Evolutionary conservation across 2,329 filamentous ascomycete species (phyloP), one percentile per base, ranked within the genome.

Genomic region (Talaromyces marneffei): DNA sequence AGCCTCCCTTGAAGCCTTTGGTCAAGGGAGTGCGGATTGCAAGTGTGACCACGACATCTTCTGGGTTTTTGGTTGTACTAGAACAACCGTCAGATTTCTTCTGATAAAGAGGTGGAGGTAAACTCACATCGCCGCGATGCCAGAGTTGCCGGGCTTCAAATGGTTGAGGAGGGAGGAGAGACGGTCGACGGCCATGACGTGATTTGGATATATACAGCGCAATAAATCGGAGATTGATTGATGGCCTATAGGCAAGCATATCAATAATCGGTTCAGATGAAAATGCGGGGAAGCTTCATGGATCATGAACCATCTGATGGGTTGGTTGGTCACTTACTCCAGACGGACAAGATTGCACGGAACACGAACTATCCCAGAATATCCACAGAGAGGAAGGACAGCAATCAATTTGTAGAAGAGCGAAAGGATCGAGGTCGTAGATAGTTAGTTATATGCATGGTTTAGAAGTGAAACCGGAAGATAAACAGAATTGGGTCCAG

Each of bases 41-140:
- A 62, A 95, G 85, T 7, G 94, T 99, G 72, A 97, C 96, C 74
- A 99, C 94, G 59, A 99, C 84, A 80, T 99, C 94, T 75, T 97
- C 93, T 68, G 92, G 86, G 77, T 96, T 95, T 82, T 97, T 92
- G 69, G 90, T 87, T 62, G 90, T 92, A 72, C 92, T 96, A 61
- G 44, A 63, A 4, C 9, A 23, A 2, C 3, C 6, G 33, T 55
- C 23, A 55, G 35, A 23, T 20, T n/a, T n/a, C n/a, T n/a, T n/a
- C n/a, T n/a, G n/a, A n/a, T n/a, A n/a, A n/a, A n/a, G n/a, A 10
- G n/a, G 16, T 1, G 29, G 27, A 18, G n/a, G 27, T 27, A 16
- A 60, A 72, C 88, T 82, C 84, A 96, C 92, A 97, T 90, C 65
- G 86, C 80, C 68, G 85, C 84, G 66, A 97, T 76, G 54, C 85